Evolutionary conservation across 176 grass and related monocot genomes (phyloP).

Genomic region (Raddia distichophylla): DNA sequence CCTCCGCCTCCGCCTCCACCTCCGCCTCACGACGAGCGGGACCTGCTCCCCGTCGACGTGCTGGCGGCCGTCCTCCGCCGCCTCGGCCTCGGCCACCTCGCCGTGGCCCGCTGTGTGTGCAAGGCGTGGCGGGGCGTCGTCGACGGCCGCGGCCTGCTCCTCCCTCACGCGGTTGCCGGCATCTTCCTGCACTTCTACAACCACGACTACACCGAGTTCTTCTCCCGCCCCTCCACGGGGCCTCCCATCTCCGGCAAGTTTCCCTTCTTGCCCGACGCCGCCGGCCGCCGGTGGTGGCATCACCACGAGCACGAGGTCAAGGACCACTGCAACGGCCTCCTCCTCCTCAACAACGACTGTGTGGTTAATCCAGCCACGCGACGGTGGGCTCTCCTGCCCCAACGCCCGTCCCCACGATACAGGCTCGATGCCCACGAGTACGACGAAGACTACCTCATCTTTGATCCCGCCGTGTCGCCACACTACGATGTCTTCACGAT

Average conservation of each 20-base stretch:
- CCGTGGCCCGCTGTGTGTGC: background rate
- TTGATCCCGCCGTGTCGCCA: background rate
- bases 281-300: no score
- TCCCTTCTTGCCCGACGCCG: no score
- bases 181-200: no score
- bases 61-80: background rate
- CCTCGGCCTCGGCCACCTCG: background rate
- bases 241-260: no score
- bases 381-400: background rate
- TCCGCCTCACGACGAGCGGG: background rate
- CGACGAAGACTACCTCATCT: background rate
- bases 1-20: no score
- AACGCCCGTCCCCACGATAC: no score
- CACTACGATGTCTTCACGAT: constrained; percentile 3
- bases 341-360: background rate
- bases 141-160: no score
- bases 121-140: background rate
- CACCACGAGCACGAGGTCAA: no score
- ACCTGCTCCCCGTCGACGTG: background rate
- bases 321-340: constrained; percentile 23
- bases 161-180: no score
- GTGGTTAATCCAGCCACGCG: constrained; percentile 22
- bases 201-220: no score
- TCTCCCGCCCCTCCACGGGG: no score
- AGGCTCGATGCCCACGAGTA: no score